Conservation (phyloP, 1,139 yeast genomes). For the Geotrichum bryndzae region DNA sequence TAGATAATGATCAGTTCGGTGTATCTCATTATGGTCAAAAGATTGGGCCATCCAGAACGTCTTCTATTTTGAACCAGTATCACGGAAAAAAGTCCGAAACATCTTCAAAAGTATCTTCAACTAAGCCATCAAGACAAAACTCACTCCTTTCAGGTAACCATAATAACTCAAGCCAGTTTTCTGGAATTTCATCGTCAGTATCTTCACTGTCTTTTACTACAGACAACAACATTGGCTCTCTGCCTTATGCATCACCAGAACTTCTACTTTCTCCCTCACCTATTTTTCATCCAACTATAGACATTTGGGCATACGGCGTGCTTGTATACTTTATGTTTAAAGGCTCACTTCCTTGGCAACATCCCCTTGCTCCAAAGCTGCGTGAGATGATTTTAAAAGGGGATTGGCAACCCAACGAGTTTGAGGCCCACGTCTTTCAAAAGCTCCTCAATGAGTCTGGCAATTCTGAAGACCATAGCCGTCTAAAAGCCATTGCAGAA, state of each 20-base stretch:
- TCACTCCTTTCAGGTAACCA: background rate
- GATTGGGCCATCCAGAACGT: slow-evolving; percentile 30
- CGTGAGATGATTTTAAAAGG: slow-evolving; percentile 68
- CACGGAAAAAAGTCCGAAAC: slow-evolving; percentile 8
- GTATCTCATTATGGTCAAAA: slow-evolving; percentile 27
- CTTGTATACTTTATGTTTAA: slow-evolving; percentile 64
- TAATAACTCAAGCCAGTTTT: background rate
- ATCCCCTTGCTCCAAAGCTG: slow-evolving; percentile 71
- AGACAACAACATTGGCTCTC: slow-evolving; percentile 57
- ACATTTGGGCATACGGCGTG: slow-evolving; percentile 89
- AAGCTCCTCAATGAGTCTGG: slow-evolving; percentile 21
- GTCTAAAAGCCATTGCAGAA: slow-evolving; percentile 18
- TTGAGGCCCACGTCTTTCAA: slow-evolving; percentile 32
- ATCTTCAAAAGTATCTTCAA: background rate
- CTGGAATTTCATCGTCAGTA: background rate
- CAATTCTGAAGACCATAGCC: slow-evolving; percentile 40
- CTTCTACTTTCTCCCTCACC: slow-evolving; percentile 58
- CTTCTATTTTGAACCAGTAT: slow-evolving; percentile 26
- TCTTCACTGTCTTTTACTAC: slow-evolving; percentile 6
- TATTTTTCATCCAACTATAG: slow-evolving; percentile 67
- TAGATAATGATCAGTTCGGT: slow-evolving; percentile 17
- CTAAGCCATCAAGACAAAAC: slow-evolving; percentile 8
- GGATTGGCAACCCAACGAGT: slow-evolving; percentile 46
- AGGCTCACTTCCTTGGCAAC: slow-evolving; percentile 77
- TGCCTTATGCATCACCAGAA: slow-evolving; percentile 92